Conservation (phyloP, 2,329 filamentous ascomycete species). For the Endothia cerciana region DNA sequence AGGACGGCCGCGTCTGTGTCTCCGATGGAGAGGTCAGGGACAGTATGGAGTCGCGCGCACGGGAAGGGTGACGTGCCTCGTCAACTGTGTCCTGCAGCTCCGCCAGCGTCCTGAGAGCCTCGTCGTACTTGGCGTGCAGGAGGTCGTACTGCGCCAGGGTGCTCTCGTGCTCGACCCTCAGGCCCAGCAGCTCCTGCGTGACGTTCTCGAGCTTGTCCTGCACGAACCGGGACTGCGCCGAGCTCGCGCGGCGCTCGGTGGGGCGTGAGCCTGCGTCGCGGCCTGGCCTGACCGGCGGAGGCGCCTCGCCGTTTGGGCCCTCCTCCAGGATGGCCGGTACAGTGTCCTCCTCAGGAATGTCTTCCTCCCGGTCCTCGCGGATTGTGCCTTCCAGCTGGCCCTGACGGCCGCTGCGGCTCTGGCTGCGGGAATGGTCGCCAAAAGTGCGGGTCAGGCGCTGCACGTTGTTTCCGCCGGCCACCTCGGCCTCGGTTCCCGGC, state of each 20-base stretch:
- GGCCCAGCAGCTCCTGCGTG: conserved; percentile 86
- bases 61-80: conserved; percentile 69
- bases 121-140: conserved; percentile 87
- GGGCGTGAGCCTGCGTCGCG: conserved; percentile 28
- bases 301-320: conserved; percentile 38
- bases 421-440: conserved; percentile 57
- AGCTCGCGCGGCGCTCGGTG: conserved; percentile 59
- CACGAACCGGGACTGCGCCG: conserved; percentile 82
- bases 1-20: conserved; percentile 64
- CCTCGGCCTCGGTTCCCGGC: conserved; percentile 42
- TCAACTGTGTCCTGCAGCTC: conserved; percentile 86
- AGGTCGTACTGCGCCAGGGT: conserved; percentile 80
- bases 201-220: conserved; percentile 91
- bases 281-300: conserved; percentile 39
- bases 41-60: conserved; percentile 58
- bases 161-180: conserved; percentile 87
- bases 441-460: conserved; percentile 47
- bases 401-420: conserved; percentile 58
- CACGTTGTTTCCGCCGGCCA: conserved; percentile 47
- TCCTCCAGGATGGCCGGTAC: conserved; percentile 34
- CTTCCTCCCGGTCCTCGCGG: conserved; percentile 55
- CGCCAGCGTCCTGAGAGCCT: conserved; percentile 78
- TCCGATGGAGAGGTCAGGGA: conserved; percentile 56
- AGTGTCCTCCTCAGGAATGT: conserved; percentile 31
- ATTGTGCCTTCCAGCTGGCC: conserved; percentile 60